Conservation (phyloP, 2,329 filamentous ascomycete genomes). For the Exophiala oligosperma region DNA sequence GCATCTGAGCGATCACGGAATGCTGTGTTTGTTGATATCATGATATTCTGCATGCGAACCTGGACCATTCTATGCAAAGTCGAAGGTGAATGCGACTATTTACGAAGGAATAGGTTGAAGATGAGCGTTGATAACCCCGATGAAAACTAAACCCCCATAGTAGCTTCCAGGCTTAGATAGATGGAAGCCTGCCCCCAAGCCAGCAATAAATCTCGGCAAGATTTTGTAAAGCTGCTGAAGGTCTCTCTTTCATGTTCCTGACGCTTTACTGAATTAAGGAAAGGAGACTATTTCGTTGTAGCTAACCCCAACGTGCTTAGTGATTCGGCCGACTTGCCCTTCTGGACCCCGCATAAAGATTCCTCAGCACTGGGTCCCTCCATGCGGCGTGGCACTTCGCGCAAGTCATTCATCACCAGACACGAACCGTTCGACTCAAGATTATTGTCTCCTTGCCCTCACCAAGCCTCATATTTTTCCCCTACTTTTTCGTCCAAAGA, state of each 20-base stretch:
- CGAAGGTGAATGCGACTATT: no score
- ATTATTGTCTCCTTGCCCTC: neutral
- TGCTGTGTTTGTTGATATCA: slow-evolving; percentile 8
- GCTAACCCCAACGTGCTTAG: neutral
- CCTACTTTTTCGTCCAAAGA: neutral
- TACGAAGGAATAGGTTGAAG: neutral
- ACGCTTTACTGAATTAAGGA: neutral
- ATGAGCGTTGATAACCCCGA: neutral
- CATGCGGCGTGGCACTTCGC: neutral
- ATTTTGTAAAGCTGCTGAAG: neutral
- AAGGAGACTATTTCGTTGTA: neutral
- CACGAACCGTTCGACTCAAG: neutral
- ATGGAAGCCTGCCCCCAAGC: neutral
- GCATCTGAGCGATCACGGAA: slow-evolving; percentile 4
- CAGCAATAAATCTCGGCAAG: neutral
- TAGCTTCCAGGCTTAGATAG: slow-evolving; percentile 12
- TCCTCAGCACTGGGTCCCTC: neutral
- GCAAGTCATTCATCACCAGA: neutral
- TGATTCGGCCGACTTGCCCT: slow-evolving; percentile 15
- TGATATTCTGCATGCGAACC: slow-evolving; percentile 14
- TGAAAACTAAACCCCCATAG: neutral
- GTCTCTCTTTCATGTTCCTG: slow-evolving; percentile 3
- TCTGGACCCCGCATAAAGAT: slow-evolving; percentile 3
- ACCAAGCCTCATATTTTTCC: neutral
- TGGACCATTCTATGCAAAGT: neutral